Evolutionary conservation across 495 filamentous ascomycete genomes (phyloP).

Genomic region (Viridothelium virens): DNA sequence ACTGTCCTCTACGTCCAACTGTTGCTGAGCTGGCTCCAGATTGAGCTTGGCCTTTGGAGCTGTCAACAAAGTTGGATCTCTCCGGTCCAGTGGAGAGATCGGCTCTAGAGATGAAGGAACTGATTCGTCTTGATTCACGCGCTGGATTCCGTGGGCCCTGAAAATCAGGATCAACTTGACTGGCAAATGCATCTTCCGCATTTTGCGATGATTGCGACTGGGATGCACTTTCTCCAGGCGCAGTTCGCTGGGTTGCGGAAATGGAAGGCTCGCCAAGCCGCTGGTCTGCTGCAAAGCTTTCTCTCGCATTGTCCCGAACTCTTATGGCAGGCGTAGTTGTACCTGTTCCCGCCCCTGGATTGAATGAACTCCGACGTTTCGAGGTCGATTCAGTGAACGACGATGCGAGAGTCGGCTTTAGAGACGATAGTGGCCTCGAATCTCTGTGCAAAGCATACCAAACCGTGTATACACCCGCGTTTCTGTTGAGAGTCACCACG

Average conservation of each 20-base stretch:
- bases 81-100: conserved; percentile 76
- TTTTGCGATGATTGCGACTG: conserved; percentile 25
- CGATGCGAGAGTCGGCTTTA: conserved; percentile 10
- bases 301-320: conserved; percentile 40
- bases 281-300: conserved; percentile 48
- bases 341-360: conserved; percentile 66
- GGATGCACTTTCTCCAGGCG: conserved; percentile 15
- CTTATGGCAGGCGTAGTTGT: conserved; percentile 65
- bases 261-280: conserved; percentile 20
- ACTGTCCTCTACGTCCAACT: conserved; percentile 56
- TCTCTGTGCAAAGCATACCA: conserved; percentile 68
- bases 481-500: conserved; percentile 72
- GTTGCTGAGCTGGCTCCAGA: conserved; percentile 20
- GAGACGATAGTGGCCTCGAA: conserved; percentile 46
- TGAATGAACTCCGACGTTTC: conserved; percentile 78
- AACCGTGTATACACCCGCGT: conserved; percentile 63
- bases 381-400: conserved; percentile 17
- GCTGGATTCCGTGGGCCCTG: conserved; percentile 57
- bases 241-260: not conserved
- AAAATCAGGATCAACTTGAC: conserved; percentile 71
- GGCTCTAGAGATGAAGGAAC: conserved; percentile 83
- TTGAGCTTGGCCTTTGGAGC: conserved; percentile 45
- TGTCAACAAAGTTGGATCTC: conserved; percentile 63
- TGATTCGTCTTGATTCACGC: conserved; percentile 77
- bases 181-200: conserved; percentile 53